Base-by-base conservation (phyloP, 176 grass and related monocot species). In the Oryza brachyantha region DNA sequence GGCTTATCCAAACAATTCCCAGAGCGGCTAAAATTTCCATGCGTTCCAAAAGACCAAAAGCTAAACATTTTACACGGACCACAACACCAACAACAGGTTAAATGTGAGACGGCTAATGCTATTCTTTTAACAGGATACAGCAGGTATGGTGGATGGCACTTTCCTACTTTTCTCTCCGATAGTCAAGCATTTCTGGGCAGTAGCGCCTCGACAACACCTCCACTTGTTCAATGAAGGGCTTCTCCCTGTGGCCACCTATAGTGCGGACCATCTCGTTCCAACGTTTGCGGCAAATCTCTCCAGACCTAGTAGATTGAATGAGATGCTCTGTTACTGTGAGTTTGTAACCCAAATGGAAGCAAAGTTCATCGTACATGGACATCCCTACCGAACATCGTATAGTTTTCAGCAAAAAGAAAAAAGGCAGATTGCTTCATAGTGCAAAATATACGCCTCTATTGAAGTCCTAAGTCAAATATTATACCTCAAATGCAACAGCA, bases 191-290 rank as follows among this genome's bases (percentile, higher is more conserved):
- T 42, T 98, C 92, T 1, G 81, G 26, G 72, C 81, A 79, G 84
- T 94, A 94, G 1, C 91, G 85, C 60, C 72, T 62, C 1, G 80
- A 72, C 24, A 98, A 81, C 28, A 92, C 76, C 63, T 90, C 89
- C 31, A 98, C 36, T 82, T 92, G 85, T 62, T 98, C 92, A 7
- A 92, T 87, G 72, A 94, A 98, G 34, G 92, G 39, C 79, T 17
- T 94, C 82, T 90, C 86, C 68, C 64, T 87, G 40, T 84, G 82
- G 8, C 75, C 60, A 41, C 91, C 89, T 1, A 97, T 72, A 28
- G 66, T 10, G 54, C 92, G 87, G 19, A 90, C 68, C 90, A 94
- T 94, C 84, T 98, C 84, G 19, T 84, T 76, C 92, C 95, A 98
- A 32, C 92, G 79, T 42, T 62, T 77, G 19, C 82, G 76, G 70